Evolutionary conservation across 305 asterid genomes (phyloP), one percentile per base, ranked within the genome.

Genomic region (Fraxinus angustifolia): DNA sequence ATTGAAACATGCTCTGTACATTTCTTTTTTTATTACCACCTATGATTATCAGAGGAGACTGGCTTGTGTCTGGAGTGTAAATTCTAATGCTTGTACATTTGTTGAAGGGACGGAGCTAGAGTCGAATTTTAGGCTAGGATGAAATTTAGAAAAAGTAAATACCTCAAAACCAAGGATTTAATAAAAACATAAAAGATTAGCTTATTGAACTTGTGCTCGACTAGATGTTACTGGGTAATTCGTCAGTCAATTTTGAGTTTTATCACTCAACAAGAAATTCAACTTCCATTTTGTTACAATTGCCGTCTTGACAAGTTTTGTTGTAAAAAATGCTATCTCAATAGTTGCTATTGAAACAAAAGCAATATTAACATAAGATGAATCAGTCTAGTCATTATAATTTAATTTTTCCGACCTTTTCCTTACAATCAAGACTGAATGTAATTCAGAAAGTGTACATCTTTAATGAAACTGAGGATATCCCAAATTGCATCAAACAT

Each of bases 151-250:
- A 56, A 56, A 53, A 17, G 65, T 53, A 16, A 16, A 53, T n/a
- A 56, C 10, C 11, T n/a, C 11, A 56, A 6, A 0, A 6, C 67
- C 33, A 84, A 84, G 84, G 78, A 81, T 82, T 72, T 72, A 67
- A 4, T 31, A 65, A 38, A 17, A 17, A 78, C 40, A 23, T n/a
- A 58, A 33, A 56, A 36, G 40, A 56, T 16, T 50, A 68, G 77
- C 48, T 31, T 81, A 70, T 23, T 71, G 45, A 68, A 17, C 11
- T 56, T 17, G 11, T 56, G 67, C 28, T 17, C 67, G 8, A 56
- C 28, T n/a, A 53, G 26, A 56, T 6, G 11, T 50, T 16, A 50
- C 60, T 4, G 60, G 17, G 21, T 14, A 48, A 48, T 48, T 45
- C 53, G 56, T 12, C 17, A 45, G 17, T 45, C 56, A 45, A 45